Evolutionary conservation across 2,329 filamentous ascomycete species (phyloP).

Genomic region (Trichoderma sp.): DNA sequence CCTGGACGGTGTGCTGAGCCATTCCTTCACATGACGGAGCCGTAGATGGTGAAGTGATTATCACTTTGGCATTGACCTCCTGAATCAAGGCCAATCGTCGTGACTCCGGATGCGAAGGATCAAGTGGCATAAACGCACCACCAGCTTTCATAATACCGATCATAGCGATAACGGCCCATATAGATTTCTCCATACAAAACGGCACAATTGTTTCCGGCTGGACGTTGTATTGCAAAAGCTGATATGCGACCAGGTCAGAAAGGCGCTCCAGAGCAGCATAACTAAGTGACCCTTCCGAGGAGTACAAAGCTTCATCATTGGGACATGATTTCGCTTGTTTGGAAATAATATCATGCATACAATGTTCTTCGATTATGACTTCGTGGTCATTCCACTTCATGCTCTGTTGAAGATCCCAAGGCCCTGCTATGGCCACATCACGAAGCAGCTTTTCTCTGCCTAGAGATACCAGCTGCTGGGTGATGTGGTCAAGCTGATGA

Average conservation of each 20-base stretch:
- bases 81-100: constrained; percentile 18
- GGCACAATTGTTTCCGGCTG: background rate
- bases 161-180: constrained; percentile 1
- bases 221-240: background rate
- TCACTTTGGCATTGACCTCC: constrained; percentile 12
- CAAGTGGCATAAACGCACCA: constrained; percentile 10
- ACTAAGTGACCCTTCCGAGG: background rate
- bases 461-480: background rate
- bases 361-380: background rate
- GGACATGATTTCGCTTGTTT: background rate
- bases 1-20: background rate
- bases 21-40: background rate
- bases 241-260: background rate
- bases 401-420: constrained; percentile 10
- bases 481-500: constrained; percentile 3
- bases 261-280: background rate
- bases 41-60: constrained; percentile 17
- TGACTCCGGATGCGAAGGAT: constrained; percentile 1
- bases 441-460: background rate
- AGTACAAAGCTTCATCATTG: background rate
- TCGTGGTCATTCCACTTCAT: background rate
- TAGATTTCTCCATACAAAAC: constrained; percentile 17
- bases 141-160: constrained; percentile 16
- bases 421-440: background rate
- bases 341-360: constrained; percentile 4